Evolutionary conservation across 2,329 filamentous ascomycete genomes (phyloP).

Genomic region (Metarhizium sp.): DNA sequence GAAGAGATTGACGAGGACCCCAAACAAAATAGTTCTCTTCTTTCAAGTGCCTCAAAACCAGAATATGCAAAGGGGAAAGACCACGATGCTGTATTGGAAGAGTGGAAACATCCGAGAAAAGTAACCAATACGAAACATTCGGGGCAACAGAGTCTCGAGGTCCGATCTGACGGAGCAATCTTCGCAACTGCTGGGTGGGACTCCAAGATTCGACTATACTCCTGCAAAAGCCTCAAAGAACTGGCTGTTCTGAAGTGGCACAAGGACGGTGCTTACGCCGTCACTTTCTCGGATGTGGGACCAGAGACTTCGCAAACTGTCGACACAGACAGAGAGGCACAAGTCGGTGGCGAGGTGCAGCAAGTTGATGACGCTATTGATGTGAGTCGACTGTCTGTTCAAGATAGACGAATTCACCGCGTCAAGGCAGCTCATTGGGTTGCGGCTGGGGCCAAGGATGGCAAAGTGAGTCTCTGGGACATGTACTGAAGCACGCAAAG

Average conservation of each 20-base stretch:
- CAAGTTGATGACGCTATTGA: background rate
- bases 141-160: constrained; percentile 71
- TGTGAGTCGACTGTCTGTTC: constrained; percentile 32
- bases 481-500: constrained; percentile 52
- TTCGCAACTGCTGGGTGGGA: constrained; percentile 95
- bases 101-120: constrained; percentile 45
- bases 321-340: background rate
- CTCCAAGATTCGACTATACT: constrained; percentile 70
- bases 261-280: constrained; percentile 73
- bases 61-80: background rate
- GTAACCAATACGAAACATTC: constrained; percentile 72
- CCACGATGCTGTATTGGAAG: constrained; percentile 12
- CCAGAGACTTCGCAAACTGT: background rate
- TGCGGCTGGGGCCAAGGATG: constrained; percentile 85
- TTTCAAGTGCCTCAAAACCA: constrained; percentile 15
- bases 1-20: constrained; percentile 8
- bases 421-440: constrained; percentile 76
- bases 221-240: constrained; percentile 70
- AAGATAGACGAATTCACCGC: constrained; percentile 52
- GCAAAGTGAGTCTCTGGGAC: constrained; percentile 92
- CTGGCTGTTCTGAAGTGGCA: constrained; percentile 94
- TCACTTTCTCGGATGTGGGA: constrained; percentile 54
- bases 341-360: background rate
- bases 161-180: constrained; percentile 73
- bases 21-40: constrained; percentile 10